phyloP scores from a whole-genome alignment of 768 basidiomycete species.

The Serendipita sp. region DNA sequence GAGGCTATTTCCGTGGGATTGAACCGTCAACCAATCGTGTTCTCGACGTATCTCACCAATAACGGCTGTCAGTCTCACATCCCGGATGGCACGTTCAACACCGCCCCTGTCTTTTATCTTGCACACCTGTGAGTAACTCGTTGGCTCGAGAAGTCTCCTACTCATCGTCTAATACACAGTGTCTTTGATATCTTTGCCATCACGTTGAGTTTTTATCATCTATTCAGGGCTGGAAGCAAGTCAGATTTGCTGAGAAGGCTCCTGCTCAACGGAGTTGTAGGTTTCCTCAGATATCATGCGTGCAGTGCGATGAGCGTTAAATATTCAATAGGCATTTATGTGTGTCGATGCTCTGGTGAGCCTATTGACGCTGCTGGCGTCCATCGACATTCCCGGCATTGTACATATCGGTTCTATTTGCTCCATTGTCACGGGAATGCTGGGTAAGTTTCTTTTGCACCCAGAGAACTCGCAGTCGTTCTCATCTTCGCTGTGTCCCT shows the following conservation, averaged over 20 bases:
- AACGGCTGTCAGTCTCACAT: neutral
- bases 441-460: neutral
- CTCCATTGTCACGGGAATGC: neutral
- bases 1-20: neutral
- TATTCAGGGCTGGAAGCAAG: neutral
- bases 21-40: neutral
- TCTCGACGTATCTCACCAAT: neutral
- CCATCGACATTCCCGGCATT: neutral
- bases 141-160: neutral
- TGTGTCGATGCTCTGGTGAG: neutral
- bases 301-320: neutral
- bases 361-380: neutral
- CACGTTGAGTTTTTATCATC: neutral
- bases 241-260: neutral
- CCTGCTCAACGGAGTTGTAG: neutral
- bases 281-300: neutral
- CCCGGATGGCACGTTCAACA: neutral
- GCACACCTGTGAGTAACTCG: neutral
- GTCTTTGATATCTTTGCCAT: conserved; percentile 1
- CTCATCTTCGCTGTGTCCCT: neutral
- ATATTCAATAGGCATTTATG: neutral
- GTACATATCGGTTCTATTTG: neutral
- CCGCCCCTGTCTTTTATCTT: neutral
- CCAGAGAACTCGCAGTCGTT: neutral
- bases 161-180: neutral